Conservation (phyloP, 2,329 filamentous ascomycete genomes). For the Scleromitrula shiraiana region DNA sequence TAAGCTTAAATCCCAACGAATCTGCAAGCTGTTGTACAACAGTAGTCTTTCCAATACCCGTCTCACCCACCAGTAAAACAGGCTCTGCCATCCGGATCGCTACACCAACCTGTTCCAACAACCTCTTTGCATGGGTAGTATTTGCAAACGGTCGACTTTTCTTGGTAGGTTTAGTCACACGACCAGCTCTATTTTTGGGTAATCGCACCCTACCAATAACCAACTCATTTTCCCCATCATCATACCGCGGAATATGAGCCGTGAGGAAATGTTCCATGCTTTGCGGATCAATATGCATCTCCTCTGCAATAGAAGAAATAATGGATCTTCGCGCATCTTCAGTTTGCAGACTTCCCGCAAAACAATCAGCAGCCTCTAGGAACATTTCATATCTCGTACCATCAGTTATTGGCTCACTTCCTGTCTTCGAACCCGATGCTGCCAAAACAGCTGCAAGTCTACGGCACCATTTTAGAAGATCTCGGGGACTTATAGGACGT, state of each 20-base stretch:
- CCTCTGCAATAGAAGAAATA: conserved; percentile 67
- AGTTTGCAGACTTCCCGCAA: conserved; percentile 71
- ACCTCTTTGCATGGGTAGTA: conserved; percentile 72
- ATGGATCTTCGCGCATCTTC: conserved; percentile 51
- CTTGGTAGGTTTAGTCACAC: conserved; percentile 41
- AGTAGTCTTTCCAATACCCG: conserved; percentile 96
- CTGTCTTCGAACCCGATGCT: conserved; percentile 52
- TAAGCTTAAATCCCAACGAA: conserved; percentile 74
- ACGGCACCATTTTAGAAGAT: conserved; percentile 86
- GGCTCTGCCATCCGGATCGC: conserved; percentile 81
- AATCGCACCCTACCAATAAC: conserved; percentile 60
- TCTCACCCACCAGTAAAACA: conserved; percentile 92
- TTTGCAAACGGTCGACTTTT: conserved; percentile 71
- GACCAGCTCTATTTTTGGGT: conserved; percentile 38
- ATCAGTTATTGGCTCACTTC: conserved; percentile 65
- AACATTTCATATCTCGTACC: conserved; percentile 75
- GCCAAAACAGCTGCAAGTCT: conserved; percentile 62
- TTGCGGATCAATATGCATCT: conserved; percentile 79
- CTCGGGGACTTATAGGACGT: conserved; percentile 56
- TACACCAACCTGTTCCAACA: conserved; percentile 82
- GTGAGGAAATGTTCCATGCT: conserved; percentile 69
- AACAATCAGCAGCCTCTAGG: conserved; percentile 87
- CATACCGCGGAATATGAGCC: conserved; percentile 62
- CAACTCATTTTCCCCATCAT: conserved; percentile 50
- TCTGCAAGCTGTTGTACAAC: conserved; percentile 88